Evolutionary conservation across 2,329 filamentous ascomycete genomes (phyloP).

Genomic region (Thelonectria discophora): DNA sequence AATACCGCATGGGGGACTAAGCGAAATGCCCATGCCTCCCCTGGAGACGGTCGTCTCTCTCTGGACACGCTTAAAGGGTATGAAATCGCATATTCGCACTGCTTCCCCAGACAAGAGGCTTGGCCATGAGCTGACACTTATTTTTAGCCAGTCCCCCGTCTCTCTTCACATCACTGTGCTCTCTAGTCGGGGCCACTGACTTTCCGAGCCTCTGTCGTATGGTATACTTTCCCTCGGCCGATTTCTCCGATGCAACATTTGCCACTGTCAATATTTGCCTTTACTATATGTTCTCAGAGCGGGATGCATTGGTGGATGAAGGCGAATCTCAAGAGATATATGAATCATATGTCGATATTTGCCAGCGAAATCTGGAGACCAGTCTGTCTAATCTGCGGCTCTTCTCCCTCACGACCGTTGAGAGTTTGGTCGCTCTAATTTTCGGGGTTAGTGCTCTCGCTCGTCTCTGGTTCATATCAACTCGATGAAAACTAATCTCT

Average conservation of each 20-base stretch:
- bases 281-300: slow-evolving; percentile 60
- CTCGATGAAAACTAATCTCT: slow-evolving; percentile 3
- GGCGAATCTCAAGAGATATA: slow-evolving; percentile 49
- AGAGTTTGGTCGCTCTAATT: slow-evolving; percentile 66
- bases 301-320: slow-evolving; percentile 49
- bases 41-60: slow-evolving; percentile 59
- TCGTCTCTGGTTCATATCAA: not conserved
- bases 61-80: slow-evolving; percentile 60
- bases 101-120: not conserved
- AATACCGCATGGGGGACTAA: slow-evolving; percentile 56
- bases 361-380: slow-evolving; percentile 60
- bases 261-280: slow-evolving; percentile 60
- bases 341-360: slow-evolving; percentile 50
- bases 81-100: slow-evolving; percentile 32
- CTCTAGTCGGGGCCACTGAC: slow-evolving; percentile 58
- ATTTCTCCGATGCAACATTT: slow-evolving; percentile 59
- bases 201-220: slow-evolving; percentile 60
- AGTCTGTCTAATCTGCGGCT: slow-evolving; percentile 61
- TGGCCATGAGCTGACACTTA: not conserved
- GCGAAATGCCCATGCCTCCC: slow-evolving; percentile 63
- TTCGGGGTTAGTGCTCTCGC: slow-evolving; percentile 58
- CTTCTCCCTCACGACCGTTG: slow-evolving; percentile 61
- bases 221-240: slow-evolving; percentile 62
- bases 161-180: slow-evolving; percentile 60
- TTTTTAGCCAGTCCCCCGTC: slow-evolving; percentile 54